These are phyloP conservation scores for Escovopsis sp. DNA, from an alignment of 2,329 filamentous ascomycete genomes.

Conservation along the genomic window DNA sequence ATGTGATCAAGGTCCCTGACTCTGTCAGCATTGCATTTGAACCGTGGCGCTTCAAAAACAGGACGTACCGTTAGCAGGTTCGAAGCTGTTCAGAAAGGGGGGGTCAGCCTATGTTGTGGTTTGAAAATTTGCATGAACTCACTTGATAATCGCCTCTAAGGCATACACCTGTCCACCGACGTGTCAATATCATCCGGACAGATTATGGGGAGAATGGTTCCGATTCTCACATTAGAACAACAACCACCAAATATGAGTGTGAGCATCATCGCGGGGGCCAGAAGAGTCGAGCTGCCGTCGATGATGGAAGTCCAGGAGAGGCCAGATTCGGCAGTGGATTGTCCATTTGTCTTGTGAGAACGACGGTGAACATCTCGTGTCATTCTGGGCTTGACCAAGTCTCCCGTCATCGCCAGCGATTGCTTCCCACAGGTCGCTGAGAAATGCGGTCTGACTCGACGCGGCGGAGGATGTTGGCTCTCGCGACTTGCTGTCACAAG, in stretches of 20 bases:
- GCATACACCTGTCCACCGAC: slow-evolving; percentile 62
- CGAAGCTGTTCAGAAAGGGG: slow-evolving; percentile 39
- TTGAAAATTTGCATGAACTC: slow-evolving; percentile 21
- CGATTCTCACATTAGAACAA: slow-evolving; percentile 64
- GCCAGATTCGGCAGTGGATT: neutral
- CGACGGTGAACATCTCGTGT: neutral
- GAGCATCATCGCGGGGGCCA: slow-evolving; percentile 54
- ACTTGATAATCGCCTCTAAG: slow-evolving; percentile 90
- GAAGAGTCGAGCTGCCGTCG: slow-evolving; percentile 15
- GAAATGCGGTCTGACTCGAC: no score
- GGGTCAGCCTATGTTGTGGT: neutral
- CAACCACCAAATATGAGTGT: slow-evolving; percentile 88
- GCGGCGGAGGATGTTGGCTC: no score
- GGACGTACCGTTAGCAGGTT: slow-evolving; percentile 61
- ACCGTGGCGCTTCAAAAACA: neutral
- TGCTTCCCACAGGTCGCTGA: no score
- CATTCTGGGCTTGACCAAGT: neutral
- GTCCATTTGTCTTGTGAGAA: neutral
- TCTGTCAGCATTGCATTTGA: slow-evolving; percentile 2
- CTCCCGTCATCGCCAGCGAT: neutral
- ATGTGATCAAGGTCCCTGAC: slow-evolving; percentile 68
- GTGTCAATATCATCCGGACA: neutral
- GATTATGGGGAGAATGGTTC: neutral
- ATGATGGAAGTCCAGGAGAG: neutral
- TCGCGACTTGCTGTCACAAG: no score